phyloP scores from a whole-genome alignment of 2,329 filamentous ascomycete genomes.

The Trichophyton rubrum region DNA sequence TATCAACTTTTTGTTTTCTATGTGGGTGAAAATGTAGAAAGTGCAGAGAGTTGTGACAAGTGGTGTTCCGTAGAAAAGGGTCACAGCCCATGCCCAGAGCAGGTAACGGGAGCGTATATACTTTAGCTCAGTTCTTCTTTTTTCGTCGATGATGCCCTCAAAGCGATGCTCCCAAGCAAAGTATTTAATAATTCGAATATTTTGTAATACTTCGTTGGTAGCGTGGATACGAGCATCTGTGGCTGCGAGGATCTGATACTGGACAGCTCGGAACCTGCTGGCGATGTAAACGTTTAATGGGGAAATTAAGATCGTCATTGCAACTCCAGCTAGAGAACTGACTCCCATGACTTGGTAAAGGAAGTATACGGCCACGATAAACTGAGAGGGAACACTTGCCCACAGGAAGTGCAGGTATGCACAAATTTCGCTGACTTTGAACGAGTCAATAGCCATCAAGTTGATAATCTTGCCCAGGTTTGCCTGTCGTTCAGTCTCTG shows the following conservation, averaged over 20 bases:
- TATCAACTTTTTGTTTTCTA: conserved; percentile 79
- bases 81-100: conserved; percentile 81
- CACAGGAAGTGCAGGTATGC: conserved; percentile 95
- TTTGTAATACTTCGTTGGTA: conserved; percentile 92
- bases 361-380: conserved; percentile 65
- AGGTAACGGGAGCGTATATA: conserved; percentile 73
- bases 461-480: conserved; percentile 98
- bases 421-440: conserved; percentile 92
- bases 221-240: conserved; percentile 94
- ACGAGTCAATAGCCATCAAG: conserved; percentile 97
- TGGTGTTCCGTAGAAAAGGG: conserved; percentile 91
- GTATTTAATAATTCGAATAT: conserved; percentile 98
- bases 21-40: conserved; percentile 80
- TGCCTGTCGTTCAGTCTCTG: conserved; percentile 54
- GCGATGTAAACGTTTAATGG: conserved; percentile 86
- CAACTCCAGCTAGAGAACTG: conserved; percentile 85
- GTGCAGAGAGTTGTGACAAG: conserved; percentile 93
- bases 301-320: conserved; percentile 77
- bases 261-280: conserved; percentile 68
- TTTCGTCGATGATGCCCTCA: conserved; percentile 73
- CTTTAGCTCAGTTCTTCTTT: conserved; percentile 64
- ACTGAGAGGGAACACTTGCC: conserved; percentile 78
- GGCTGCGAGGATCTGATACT: conserved; percentile 81
- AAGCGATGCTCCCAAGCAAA: conserved; percentile 97
- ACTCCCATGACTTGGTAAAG: conserved; percentile 83